A percentile compares a stretch with the other conserved stretches of the same genome.
These are phyloP conservation scores for Gossypium raimondii DNA, from an alignment of 345 rosid species.

Conservation along the genomic window DNA sequence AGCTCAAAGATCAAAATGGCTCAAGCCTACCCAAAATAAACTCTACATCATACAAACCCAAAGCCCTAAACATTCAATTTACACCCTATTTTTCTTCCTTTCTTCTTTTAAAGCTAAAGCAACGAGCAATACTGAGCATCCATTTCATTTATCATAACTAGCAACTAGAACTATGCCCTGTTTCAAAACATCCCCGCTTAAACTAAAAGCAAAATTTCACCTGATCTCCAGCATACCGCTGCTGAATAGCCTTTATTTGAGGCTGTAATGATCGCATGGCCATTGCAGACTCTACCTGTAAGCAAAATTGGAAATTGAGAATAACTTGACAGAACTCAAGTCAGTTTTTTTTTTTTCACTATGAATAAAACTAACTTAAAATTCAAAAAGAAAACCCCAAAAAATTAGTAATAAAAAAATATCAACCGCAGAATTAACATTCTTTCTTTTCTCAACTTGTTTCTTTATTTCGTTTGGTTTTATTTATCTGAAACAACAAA, in stretches of 20 bases:
- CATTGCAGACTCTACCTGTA: constrained; percentile 91
- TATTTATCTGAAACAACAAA: constrained; percentile 20
- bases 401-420: not conserved
- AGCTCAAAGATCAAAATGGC: not conserved
- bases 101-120: not conserved
- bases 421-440: not conserved
- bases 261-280: constrained; percentile 93
- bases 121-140: not conserved
- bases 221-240: constrained; percentile 84
- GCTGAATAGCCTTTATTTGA: constrained; percentile 84
- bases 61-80: not conserved
- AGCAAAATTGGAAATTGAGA: not conserved
- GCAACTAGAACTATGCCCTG: not conserved
- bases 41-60: not conserved
- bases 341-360: too few relatives aligned
- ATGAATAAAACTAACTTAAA: not conserved
- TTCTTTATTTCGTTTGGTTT: not conserved
- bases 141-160: constrained; percentile 24
- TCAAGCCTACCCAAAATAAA: not conserved
- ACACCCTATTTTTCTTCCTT: not conserved
- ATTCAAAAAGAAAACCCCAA: not conserved
- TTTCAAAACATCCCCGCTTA: not conserved
- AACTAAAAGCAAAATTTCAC: not conserved
- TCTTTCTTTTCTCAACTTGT: not conserved
- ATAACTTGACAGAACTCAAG: not conserved